Evolutionary conservation across 768 basidiomycete genomes (phyloP), one percentile per base, ranked within the genome.

Genomic region (Rhodotorula paludigena): DNA sequence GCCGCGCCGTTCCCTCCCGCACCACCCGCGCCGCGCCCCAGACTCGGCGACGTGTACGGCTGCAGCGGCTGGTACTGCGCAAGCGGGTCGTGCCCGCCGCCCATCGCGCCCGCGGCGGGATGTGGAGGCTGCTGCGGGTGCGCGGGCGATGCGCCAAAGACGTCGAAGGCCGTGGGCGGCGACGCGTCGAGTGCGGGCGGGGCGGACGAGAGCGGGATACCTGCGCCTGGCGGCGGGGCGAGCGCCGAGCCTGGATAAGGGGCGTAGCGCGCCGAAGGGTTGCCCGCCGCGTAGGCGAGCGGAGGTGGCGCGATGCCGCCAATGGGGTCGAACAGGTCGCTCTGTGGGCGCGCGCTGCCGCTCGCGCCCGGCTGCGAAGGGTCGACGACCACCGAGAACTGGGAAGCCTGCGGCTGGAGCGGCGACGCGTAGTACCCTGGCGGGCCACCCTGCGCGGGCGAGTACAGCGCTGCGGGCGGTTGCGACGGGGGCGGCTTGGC

Each of bases 381-480:
- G 36, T 68, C 66, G 60, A 74, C 75, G 42, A 73, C 71, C 54
- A 74, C 69, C 30, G 69, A 63, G 67, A 75, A 75, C 41, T 64
- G 69, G 16, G 65, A 53, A 35, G 69, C 60, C 20, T 47, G 84
- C 79, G 35, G 86, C 87, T 35, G 85, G 85, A 28, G 82, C 81
- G 45, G 89, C 83, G 56, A 89, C 86, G 77, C 85, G 89, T 63
- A 69, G 64, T 60, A 60, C 25, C 42, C 66, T 18, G 64, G n/a
- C 20, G 58, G 36, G 25, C 51, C 41, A 12, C 56, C 45, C 49
- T 72, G 65, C 25, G 41, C 30, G 2, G 44, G 14, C 47, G 56
- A 32, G 64, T 66, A 41, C 60, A 66, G 56, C 39, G 51, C n/a
- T 33, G 66, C 33, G 25, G 63, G 52, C 39, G 35, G 45, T 42